Conservation (phyloP, 225 moss, liverwort and hornwort genomes). For the Anthoceros angustus region DNA sequence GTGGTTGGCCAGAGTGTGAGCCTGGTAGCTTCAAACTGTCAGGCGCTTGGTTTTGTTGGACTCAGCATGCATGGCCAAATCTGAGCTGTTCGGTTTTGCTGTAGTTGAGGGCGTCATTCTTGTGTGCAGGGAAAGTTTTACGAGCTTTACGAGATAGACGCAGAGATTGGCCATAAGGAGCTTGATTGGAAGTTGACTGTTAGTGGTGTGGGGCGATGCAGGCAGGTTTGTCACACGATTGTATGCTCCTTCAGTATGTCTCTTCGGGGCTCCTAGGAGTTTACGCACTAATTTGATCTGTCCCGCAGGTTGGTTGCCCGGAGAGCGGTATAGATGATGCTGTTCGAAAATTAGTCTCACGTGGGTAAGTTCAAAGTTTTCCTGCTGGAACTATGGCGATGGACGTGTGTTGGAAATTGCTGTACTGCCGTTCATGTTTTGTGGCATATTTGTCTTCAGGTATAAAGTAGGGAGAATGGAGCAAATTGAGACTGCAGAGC, state of each 20-base stretch:
- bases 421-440: background rate
- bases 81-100: background rate
- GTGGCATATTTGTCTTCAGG: conserved; percentile 16
- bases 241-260: conserved; percentile 4
- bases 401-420: background rate
- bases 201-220: conserved; percentile 88
- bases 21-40: background rate
- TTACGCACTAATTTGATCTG: background rate
- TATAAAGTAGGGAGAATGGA: conserved; percentile 89
- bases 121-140: conserved; percentile 69
- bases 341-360: conserved; percentile 64
- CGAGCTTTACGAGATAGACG: conserved; percentile 86
- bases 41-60: background rate
- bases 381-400: background rate
- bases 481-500: conserved; percentile 76
- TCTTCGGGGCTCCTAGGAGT: conserved; percentile 1
- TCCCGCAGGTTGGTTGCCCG: conserved; percentile 68
- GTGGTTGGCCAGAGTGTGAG: background rate
- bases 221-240: conserved; percentile 43
- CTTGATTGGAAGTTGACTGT: conserved; percentile 87
- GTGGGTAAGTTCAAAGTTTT: conserved; percentile 33
- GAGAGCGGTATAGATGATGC: conserved; percentile 83
- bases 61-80: background rate
- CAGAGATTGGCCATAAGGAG: conserved; percentile 85
- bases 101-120: background rate